Evolutionary conservation across 805 yeast genomes (phyloP).

Genomic region (Ogataea saltuana): DNA sequence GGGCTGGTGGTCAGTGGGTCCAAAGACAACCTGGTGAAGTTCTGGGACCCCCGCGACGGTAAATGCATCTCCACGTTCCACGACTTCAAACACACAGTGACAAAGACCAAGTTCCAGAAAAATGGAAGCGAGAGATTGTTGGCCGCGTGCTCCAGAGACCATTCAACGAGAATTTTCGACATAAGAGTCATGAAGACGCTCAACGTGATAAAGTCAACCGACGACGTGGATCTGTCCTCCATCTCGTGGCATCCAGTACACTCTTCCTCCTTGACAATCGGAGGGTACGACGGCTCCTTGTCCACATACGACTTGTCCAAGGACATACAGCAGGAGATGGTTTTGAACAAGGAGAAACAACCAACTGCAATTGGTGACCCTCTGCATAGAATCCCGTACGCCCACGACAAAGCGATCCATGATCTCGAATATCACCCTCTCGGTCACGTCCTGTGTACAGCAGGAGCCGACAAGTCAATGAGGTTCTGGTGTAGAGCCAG

Average conservation of each 20-base stretch:
- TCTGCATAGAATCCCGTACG: slow-evolving; percentile 73
- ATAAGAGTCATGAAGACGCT: slow-evolving; percentile 80
- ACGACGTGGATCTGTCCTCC: slow-evolving; percentile 81
- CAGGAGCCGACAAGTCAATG: slow-evolving; percentile 90
- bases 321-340: slow-evolving; percentile 40
- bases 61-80: slow-evolving; percentile 76
- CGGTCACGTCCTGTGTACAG: slow-evolving; percentile 89
- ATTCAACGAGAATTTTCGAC: slow-evolving; percentile 85
- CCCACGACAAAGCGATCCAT: slow-evolving; percentile 92
- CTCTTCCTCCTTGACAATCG: slow-evolving; percentile 74
- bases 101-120: slow-evolving; percentile 75
- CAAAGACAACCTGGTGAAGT: slow-evolving; percentile 86
- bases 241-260: slow-evolving; percentile 94
- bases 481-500: slow-evolving; percentile 93
- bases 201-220: slow-evolving; percentile 63
- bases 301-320: slow-evolving; percentile 70
- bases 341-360: slow-evolving; percentile 17
- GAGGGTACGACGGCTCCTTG: slow-evolving; percentile 87
- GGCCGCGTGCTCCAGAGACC: slow-evolving; percentile 87
- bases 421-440: slow-evolving; percentile 89
- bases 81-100: slow-evolving; percentile 93
- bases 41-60: slow-evolving; percentile 94
- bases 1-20: slow-evolving; percentile 92
- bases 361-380: slow-evolving; percentile 30
- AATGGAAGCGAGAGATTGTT: slow-evolving; percentile 68